A percentile compares a stretch with the other conserved stretches of the same genome.
phyloP scores from a whole-genome alignment of 768 basidiomycete genomes.

The Zangia roseola region DNA sequence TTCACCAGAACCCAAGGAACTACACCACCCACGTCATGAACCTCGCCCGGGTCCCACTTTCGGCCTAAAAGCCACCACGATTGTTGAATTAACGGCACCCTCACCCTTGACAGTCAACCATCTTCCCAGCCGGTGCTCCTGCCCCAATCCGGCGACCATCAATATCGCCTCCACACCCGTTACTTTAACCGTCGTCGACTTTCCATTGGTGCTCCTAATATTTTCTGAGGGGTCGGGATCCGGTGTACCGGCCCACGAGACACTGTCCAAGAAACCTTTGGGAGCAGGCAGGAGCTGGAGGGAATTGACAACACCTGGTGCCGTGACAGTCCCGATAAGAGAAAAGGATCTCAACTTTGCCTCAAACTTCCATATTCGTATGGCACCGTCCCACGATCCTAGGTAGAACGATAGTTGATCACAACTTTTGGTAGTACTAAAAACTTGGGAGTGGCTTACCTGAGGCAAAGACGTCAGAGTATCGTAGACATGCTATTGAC shows the following conservation, averaged over 20 bases:
- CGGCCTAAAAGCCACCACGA: conserved; percentile 59
- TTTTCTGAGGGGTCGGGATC: neutral
- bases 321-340: conserved; percentile 59
- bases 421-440: neutral
- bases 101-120: conserved; percentile 78
- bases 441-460: conserved; percentile 46
- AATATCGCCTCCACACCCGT: conserved; percentile 41
- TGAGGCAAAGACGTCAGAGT: conserved; percentile 88
- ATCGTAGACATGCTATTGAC: conserved; percentile 74
- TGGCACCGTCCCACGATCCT: conserved; percentile 93
- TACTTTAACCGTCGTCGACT: conserved; percentile 24
- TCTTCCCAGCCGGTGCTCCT: conserved; percentile 87
- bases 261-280: conserved; percentile 38
- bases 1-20: neutral
- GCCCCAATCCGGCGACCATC: conserved; percentile 77
- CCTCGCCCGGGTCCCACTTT: neutral
- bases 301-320: conserved; percentile 85
- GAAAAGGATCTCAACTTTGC: conserved; percentile 74
- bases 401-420: conserved; percentile 1
- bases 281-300: conserved; percentile 72
- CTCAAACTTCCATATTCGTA: conserved; percentile 92
- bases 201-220: neutral
- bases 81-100: conserved; percentile 69
- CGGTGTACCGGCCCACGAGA: conserved; percentile 38
- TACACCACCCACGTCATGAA: conserved; percentile 1